Evolutionary conservation across 495 filamentous ascomycete genomes (phyloP), one percentile per base, ranked within the genome.

Genomic region (Copromyces sp.): DNA sequence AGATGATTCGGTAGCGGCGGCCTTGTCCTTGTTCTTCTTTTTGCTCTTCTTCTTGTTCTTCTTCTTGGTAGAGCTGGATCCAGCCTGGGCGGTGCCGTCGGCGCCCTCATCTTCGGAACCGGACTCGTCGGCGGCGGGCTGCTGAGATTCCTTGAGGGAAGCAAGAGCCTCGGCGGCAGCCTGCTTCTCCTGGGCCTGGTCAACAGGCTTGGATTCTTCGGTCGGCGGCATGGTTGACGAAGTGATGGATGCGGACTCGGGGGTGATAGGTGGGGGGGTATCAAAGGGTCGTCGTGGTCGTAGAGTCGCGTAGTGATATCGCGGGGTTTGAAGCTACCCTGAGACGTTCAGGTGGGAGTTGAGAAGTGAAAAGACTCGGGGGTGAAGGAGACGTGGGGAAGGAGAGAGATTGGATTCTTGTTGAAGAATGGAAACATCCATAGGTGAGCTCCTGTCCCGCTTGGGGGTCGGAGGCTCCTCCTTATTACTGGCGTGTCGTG

Each of bases 1-100:
- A 9, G 77, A 39, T 4, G 75, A 44, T 11, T 69, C 71, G 38
- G 35, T 44, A 53, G 74, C 73, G 32, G 75, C 72, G 73, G 89
- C 85, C 77, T 86, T 86, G 73, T 82, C 80, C 78, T 85, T 87
- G 76, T 82, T 84, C 74, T 79, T 84, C 71, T 85, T 86, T 16
- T 72, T 74, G 53, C 77, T 80, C 78, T 87, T 87, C 75, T 87
- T 87, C 72, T 87, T 87, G 75, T 85, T 84, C 70, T 82, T 84
- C 68, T 83, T 84, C 12, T 75, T 80, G n/a, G 70, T 42, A 11
- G 70, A 78, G 69, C 68, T 73, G 7, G 74, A 42, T 5, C 68
- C 71, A 42, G 70, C 74, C 53, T 71, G 68, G 40, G 73, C 71
- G 2, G 73, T 61, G 24, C 72, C 74, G n/a, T 78, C 80, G 6